phyloP scores from a whole-genome alignment of 345 rosid species.

The Hypericum androsaemum region DNA sequence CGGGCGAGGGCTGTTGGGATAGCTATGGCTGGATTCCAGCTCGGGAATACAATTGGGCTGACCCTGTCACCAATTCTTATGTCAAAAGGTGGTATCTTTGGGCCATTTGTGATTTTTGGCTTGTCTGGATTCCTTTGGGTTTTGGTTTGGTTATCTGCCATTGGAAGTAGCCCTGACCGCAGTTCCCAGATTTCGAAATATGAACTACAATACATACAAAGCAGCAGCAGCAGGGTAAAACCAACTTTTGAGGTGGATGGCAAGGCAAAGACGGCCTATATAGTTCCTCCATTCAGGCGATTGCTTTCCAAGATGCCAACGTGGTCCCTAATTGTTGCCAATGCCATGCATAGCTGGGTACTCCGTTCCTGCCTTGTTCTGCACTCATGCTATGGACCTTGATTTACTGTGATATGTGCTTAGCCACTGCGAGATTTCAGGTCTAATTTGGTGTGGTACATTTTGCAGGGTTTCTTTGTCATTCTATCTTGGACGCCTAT shows the following conservation, averaged over 20 bases:
- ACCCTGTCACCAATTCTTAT: slow-evolving; percentile 79
- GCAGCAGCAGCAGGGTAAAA: slow-evolving; percentile 29
- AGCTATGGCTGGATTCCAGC: slow-evolving; percentile 95
- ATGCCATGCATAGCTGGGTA: slow-evolving; percentile 98
- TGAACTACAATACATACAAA: slow-evolving; percentile 62
- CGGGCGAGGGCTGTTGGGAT: slow-evolving; percentile 87
- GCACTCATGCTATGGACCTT: slow-evolving; percentile 4
- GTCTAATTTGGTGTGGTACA: background rate
- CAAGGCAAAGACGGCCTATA: slow-evolving; percentile 29
- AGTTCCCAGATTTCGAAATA: slow-evolving; percentile 76
- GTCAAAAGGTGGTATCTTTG: slow-evolving; percentile 79
- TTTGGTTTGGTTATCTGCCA: slow-evolving; percentile 89
- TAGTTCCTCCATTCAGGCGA: slow-evolving; percentile 74
- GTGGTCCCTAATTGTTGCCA: slow-evolving; percentile 88
- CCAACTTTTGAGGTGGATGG: slow-evolving; percentile 23
- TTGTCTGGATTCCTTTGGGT: slow-evolving; percentile 89
- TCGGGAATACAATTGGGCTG: slow-evolving; percentile 88
- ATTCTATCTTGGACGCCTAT: slow-evolving; percentile 99
- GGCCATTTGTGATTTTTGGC: slow-evolving; percentile 90
- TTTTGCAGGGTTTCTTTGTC: slow-evolving; percentile 80
- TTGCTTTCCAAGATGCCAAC: slow-evolving; percentile 84
- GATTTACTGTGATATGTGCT: background rate
- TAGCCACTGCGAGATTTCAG: background rate
- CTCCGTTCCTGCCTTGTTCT: slow-evolving; percentile 10
- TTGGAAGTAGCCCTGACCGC: slow-evolving; percentile 52